Conservation (phyloP, 805 yeast genomes). For the Cyberlindnera samutprakarnensis region DNA sequence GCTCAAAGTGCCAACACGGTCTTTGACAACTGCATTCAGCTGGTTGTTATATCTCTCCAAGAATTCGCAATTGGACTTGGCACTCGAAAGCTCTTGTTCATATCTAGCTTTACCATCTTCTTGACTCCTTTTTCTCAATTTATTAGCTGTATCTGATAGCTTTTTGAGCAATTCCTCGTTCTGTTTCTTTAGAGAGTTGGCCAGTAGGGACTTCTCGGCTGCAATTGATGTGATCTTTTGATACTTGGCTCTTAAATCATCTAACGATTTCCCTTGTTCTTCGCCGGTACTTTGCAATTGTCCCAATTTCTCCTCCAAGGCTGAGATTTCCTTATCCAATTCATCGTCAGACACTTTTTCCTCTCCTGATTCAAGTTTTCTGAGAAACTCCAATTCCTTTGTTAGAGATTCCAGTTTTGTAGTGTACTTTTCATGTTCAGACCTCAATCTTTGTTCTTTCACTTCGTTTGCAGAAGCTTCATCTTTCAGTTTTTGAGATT, state of each 20-base stretch:
- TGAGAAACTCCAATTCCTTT: conserved; percentile 1
- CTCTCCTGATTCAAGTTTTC: conserved; percentile 6
- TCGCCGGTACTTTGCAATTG: neutral
- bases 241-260: conserved; percentile 22
- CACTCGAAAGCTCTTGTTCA: neutral
- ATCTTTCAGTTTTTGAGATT: conserved; percentile 13
- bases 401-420: conserved; percentile 6
- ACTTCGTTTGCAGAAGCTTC: conserved; percentile 11
- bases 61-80: conserved; percentile 6
- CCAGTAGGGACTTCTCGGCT: conserved; percentile 31
- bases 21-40: conserved; percentile 15
- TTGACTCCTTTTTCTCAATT: conserved; percentile 16
- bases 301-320: conserved; percentile 3
- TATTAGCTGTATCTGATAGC: conserved; percentile 28
- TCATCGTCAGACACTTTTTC: conserved; percentile 25
- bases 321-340: conserved; percentile 24
- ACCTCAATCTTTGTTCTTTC: conserved; percentile 14
- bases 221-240: conserved; percentile 40
- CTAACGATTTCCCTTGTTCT: neutral
- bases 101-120: neutral
- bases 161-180: conserved; percentile 23
- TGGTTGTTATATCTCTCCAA: conserved; percentile 12
- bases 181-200: conserved; percentile 19
- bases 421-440: conserved; percentile 14
- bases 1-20: conserved; percentile 13